These are phyloP conservation scores for Jackrogersella multiformis DNA, from an alignment of 495 filamentous ascomycete species.

Conservation along the genomic window DNA sequence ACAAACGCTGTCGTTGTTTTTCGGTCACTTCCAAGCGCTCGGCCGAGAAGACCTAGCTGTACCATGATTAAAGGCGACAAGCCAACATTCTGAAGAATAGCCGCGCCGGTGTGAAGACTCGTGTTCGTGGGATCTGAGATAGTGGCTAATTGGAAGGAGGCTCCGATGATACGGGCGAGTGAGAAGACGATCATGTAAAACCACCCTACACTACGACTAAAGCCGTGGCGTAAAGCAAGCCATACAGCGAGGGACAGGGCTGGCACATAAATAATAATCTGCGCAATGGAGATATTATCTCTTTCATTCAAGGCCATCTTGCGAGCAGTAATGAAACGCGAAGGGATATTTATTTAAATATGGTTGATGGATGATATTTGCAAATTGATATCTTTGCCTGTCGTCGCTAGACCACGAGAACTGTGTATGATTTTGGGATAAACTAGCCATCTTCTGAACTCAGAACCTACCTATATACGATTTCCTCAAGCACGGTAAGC, in stretches of 20 bases:
- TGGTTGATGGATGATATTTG: background rate
- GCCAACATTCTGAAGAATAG: constrained; percentile 46
- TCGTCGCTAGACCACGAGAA: background rate
- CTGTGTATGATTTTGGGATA: background rate
- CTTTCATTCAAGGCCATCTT: constrained; percentile 40
- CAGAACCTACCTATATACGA: constrained; percentile 16
- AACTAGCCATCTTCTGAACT: background rate
- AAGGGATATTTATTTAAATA: constrained; percentile 5
- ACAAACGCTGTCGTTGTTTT: constrained; percentile 27
- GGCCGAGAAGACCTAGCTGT: constrained; percentile 43
- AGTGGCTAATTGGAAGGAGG: constrained; percentile 48
- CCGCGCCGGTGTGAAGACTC: constrained; percentile 39
- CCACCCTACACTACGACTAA: constrained; percentile 48
- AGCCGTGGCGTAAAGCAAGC: constrained; percentile 47
- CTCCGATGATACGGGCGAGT: constrained; percentile 46
- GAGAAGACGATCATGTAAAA: constrained; percentile 49
- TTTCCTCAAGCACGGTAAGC: background rate
- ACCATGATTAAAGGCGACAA: constrained; percentile 48
- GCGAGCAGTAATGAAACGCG: background rate
- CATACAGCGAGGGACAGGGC: constrained; percentile 41
- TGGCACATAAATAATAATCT: constrained; percentile 46
- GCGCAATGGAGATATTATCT: constrained; percentile 48
- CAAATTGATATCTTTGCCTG: background rate
- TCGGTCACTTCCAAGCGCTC: constrained; percentile 41
- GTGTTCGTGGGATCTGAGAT: constrained; percentile 47